These are phyloP conservation scores for Alternaria brassicicola DNA, from an alignment of 2,329 filamentous ascomycete genomes.

Conservation along the genomic window DNA sequence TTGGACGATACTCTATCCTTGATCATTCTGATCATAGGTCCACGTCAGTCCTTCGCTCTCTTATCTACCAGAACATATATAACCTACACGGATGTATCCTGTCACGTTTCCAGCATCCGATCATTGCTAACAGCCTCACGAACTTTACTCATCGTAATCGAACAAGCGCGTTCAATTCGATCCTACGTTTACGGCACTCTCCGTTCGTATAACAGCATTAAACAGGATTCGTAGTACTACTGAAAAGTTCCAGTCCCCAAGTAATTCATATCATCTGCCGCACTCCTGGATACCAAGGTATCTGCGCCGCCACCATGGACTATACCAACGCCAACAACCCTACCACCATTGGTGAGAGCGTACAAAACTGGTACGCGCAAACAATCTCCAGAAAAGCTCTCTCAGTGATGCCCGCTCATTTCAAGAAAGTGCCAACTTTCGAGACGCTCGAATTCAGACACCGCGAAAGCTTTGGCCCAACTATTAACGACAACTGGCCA, in stretches of 20 bases:
- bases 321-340: neutral
- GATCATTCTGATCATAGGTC: neutral
- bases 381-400: neutral
- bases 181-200: neutral
- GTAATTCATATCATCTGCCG: rapidly evolving
- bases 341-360: neutral
- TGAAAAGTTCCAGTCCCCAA: neutral
- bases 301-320: neutral
- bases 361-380: neutral
- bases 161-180: neutral
- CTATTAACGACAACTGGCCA: neutral
- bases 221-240: neutral
- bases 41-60: neutral
- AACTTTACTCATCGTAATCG: neutral
- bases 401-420: neutral
- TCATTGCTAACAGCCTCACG: neutral
- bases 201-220: neutral
- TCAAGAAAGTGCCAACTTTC: neutral
- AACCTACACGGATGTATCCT: neutral
- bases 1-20: neutral
- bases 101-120: rapidly evolving
- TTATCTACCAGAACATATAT: neutral
- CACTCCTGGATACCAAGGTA: neutral
- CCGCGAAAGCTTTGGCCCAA: neutral
- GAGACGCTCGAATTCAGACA: neutral